A percentile compares a stretch with the other conserved stretches of the same genome.
Conservation (phyloP, 78 protist genomes). For the Dictyostelium purpureum region DNA sequence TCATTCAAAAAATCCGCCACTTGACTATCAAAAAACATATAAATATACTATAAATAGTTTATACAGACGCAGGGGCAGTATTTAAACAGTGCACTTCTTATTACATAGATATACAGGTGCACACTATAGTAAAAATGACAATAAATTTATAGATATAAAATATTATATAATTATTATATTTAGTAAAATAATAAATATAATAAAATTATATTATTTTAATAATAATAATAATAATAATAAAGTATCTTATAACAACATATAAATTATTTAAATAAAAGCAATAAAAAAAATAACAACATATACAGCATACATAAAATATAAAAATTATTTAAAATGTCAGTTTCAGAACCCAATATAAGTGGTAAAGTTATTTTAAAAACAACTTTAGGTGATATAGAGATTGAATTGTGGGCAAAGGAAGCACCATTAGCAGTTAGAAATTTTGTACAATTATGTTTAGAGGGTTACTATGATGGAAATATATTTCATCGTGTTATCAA, state of each 20-base stretch:
- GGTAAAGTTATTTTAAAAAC: conserved; percentile 94
- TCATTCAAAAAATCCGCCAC: no score
- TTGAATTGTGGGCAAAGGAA: conserved; percentile 96
- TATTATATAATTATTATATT: not conserved
- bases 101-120: no score
- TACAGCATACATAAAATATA: not conserved
- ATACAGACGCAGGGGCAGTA: no score
- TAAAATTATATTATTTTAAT: not conserved
- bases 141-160: no score
- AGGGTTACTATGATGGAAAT: conserved; percentile 92
- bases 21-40: no score
- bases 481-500: conserved; percentile 93
- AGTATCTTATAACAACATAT: not conserved
- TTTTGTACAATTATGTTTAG: conserved; percentile 91
- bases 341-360: conserved; percentile 88
- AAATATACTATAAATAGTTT: no score
- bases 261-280: no score
- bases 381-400: conserved; percentile 89
- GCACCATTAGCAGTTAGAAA: conserved; percentile 90
- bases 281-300: not conserved
- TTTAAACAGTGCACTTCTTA: no score
- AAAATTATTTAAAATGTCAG: not conserved
- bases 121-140: no score
- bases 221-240: not conserved
- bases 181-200: not conserved